A percentile compares a stretch with the other conserved stretches of the same genome.
phyloP scores from a whole-genome alignment of 2,329 filamentous ascomycete genomes.

The Stagonosporopsis vannaccii region DNA sequence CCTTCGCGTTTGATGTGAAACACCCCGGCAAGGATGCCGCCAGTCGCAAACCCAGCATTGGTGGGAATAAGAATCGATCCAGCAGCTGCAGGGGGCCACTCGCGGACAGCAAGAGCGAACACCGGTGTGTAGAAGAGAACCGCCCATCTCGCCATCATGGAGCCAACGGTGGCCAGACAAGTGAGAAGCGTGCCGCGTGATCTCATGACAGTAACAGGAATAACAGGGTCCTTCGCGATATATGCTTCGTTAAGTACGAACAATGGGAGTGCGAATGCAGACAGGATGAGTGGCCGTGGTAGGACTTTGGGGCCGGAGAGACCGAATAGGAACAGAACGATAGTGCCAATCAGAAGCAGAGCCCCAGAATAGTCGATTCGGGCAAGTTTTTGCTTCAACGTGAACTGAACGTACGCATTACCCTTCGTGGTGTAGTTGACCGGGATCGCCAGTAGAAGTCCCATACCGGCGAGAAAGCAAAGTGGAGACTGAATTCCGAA shows the following conservation, averaged over 20 bases:
- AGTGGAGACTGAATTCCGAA: constrained; percentile 77
- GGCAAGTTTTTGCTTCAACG: constrained; percentile 63
- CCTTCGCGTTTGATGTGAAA: constrained; percentile 77
- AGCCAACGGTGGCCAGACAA: constrained; percentile 75
- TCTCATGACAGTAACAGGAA: constrained; percentile 73
- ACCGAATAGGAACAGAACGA: constrained; percentile 75
- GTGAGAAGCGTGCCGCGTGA: constrained; percentile 75
- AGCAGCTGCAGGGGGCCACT: constrained; percentile 72
- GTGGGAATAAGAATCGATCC: constrained; percentile 82
- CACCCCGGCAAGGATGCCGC: constrained; percentile 75
- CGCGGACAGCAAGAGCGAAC: constrained; percentile 78
- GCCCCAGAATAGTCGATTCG: constrained; percentile 79
- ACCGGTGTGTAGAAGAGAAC: constrained; percentile 83
- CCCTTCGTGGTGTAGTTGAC: constrained; percentile 45
- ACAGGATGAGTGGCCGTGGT: constrained; percentile 66
- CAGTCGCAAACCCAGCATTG: constrained; percentile 78
- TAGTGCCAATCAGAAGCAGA: constrained; percentile 59
- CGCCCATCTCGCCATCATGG: constrained; percentile 83
- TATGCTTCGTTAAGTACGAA: constrained; percentile 70
- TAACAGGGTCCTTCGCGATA: constrained; percentile 72
- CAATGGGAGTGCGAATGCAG: constrained; percentile 58
- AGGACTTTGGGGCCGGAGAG: constrained; percentile 71
- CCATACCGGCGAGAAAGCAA: constrained; percentile 66
- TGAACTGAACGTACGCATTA: constrained; percentile 47
- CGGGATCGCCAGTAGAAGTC: constrained; percentile 72